Conservation (phyloP, 768 basidiomycete genomes). For the Tephrocybe rancida region DNA sequence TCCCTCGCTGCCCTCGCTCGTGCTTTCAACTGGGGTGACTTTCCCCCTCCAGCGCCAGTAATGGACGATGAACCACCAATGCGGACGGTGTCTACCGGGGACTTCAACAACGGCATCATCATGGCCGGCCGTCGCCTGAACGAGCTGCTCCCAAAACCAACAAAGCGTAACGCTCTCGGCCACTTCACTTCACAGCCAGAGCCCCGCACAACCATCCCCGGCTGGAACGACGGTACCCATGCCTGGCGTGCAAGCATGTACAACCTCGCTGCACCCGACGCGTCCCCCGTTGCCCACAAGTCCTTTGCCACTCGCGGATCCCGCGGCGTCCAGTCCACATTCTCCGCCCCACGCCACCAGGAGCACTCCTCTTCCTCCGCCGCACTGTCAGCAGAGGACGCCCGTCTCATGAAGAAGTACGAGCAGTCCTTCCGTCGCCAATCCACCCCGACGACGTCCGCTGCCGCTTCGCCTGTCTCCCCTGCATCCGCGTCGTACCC, state of each 20-base stretch:
- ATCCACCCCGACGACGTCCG: conserved; percentile 34
- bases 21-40: conserved; percentile 49
- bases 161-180: conserved; percentile 38
- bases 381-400: conserved; percentile 25
- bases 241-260: conserved; percentile 73
- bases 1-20: conserved; percentile 34
- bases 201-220: conserved; percentile 51
- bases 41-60: conserved; percentile 55
- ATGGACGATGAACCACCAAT: conserved; percentile 26
- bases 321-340: conserved; percentile 50
- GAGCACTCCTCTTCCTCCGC: conserved; percentile 10
- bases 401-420: conserved; percentile 57
- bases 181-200: conserved; percentile 29
- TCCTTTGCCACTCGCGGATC: conserved; percentile 55
- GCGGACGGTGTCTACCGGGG: conserved; percentile 26
- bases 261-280: conserved; percentile 45
- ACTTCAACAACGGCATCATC: conserved; percentile 65
- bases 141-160: conserved; percentile 41
- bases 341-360: conserved; percentile 22
- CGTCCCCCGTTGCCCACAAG: conserved; percentile 32
- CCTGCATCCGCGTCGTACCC: conserved; percentile 35
- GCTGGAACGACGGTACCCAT: conserved; percentile 69
- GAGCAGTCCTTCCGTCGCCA: conserved; percentile 54
- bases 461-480: conserved; percentile 39
- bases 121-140: conserved; percentile 66